Percentiles rank a stretch among this genome's conserved stretches.
These are phyloP conservation scores for Ophiocytium majus DNA, from an alignment of 352 stramenopile genomes.

Conservation along the genomic window DNA sequence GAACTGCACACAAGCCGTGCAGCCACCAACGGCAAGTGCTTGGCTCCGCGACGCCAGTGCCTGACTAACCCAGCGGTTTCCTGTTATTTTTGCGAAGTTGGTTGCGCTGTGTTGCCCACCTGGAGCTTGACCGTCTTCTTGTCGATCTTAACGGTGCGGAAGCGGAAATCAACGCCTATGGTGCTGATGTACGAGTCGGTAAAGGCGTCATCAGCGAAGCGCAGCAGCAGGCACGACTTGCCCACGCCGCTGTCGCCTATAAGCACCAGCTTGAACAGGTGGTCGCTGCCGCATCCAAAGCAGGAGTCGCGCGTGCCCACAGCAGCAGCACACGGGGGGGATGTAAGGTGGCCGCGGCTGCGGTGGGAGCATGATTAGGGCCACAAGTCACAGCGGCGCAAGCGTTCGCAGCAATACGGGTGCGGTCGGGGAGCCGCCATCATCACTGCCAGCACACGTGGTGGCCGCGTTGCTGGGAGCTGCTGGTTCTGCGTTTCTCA, in stretches of 20 bases:
- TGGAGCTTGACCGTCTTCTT: constrained; percentile 98
- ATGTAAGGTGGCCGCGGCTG: too few species aligned
- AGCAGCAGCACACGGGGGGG: too few species aligned
- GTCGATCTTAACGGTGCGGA: constrained; percentile 95
- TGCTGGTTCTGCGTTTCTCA: too few species aligned
- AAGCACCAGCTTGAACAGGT: constrained; percentile 97
- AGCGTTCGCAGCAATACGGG: too few species aligned
- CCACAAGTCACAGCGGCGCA: too few species aligned
- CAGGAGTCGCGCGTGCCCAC: too few species aligned
- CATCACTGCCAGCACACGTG: too few species aligned
- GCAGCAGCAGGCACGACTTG: constrained; percentile 95
- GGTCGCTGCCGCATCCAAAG: constrained; percentile 61
- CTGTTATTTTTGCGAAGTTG: not conserved
- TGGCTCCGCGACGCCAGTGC: not conserved
- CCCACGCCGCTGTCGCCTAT: constrained; percentile 96
- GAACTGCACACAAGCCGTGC: not conserved
- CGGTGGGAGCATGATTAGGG: too few species aligned
- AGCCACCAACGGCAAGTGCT: not conserved
- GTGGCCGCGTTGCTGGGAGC: too few species aligned
- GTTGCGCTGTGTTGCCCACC: constrained; percentile 65
- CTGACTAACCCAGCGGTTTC: not conserved
- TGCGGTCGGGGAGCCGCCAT: too few species aligned
- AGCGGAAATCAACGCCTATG: constrained; percentile 88
- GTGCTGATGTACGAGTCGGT: constrained; percentile 96
- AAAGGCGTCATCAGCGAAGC: constrained; percentile 96